These are phyloP conservation scores for Russula lepida DNA, from an alignment of 768 basidiomycete genomes.

Conservation along the genomic window DNA sequence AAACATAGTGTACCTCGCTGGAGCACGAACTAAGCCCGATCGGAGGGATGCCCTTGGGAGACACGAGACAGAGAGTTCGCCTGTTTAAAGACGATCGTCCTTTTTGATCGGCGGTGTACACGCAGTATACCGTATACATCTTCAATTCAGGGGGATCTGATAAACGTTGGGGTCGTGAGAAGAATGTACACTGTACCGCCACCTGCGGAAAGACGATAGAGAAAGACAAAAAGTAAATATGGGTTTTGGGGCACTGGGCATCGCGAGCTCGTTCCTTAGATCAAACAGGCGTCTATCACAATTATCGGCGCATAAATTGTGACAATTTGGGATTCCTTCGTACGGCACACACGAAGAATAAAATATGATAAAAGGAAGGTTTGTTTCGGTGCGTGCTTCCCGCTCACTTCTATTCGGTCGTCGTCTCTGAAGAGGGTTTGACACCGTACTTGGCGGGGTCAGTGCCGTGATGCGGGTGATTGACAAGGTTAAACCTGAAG, in stretches of 20 bases:
- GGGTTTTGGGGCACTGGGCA: background rate
- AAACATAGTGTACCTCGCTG: background rate
- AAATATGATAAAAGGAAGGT: background rate
- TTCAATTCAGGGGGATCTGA: constrained; percentile 3
- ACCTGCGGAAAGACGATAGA: background rate
- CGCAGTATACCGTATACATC: background rate
- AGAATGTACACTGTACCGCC: background rate
- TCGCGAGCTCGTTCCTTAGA: background rate
- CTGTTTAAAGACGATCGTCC: background rate
- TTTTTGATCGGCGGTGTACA: constrained; percentile 2
- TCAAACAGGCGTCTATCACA: background rate
- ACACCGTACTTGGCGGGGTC: constrained; percentile 68
- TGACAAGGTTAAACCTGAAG: constrained; percentile 87
- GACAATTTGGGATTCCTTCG: background rate
- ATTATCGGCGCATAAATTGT: background rate
- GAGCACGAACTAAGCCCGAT: background rate
- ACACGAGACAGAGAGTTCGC: background rate
- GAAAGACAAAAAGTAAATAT: background rate
- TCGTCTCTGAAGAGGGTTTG: constrained; percentile 22
- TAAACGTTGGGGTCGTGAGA: background rate
- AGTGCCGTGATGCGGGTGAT: constrained; percentile 80
- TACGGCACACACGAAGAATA: background rate
- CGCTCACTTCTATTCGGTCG: constrained; percentile 17
- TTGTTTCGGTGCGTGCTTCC: constrained; percentile 1
- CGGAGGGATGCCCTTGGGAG: background rate